phyloP scores from a whole-genome alignment of 1,139 yeast species.

The Debaryomyces udenii region DNA sequence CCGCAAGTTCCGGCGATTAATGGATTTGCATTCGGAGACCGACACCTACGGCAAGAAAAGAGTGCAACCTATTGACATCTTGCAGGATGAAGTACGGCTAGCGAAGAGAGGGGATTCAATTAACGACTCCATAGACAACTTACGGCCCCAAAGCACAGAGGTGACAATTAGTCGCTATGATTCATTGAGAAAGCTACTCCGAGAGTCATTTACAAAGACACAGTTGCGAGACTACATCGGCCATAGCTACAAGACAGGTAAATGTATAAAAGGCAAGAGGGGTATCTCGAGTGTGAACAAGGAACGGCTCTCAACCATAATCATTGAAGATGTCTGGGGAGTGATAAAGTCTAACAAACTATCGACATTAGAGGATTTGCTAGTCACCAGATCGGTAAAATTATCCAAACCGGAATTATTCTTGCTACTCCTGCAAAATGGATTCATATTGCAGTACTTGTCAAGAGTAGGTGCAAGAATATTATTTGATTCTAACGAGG shows the following conservation, averaged over 20 bases:
- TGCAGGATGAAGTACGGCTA: slow-evolving; percentile 6
- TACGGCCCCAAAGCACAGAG: slow-evolving; percentile 15
- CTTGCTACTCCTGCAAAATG: slow-evolving; percentile 50
- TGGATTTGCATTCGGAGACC: slow-evolving; percentile 12
- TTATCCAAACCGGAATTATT: slow-evolving; percentile 50
- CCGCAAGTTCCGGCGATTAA: slow-evolving; percentile 12
- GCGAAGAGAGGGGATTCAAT: slow-evolving; percentile 1
- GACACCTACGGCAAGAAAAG: slow-evolving; percentile 3
- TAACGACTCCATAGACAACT: slow-evolving; percentile 16
- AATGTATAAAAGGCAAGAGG: slow-evolving; percentile 3
- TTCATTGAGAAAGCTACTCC: slow-evolving; percentile 14
- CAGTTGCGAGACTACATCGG: slow-evolving; percentile 27
- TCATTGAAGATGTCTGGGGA: slow-evolving; percentile 45
- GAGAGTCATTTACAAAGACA: slow-evolving; percentile 22
- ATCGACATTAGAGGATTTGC: slow-evolving; percentile 41
- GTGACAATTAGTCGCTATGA: slow-evolving; percentile 17
- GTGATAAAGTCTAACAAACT: slow-evolving; percentile 31
- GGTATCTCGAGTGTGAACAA: slow-evolving; percentile 19
- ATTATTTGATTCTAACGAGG: slow-evolving; percentile 31
- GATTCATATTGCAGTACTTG: slow-evolving; percentile 50
- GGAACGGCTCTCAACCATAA: slow-evolving; percentile 20
- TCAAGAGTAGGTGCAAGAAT: slow-evolving; percentile 59
- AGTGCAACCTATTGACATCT: slow-evolving; percentile 5
- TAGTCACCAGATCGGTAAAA: slow-evolving; percentile 38
- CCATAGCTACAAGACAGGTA: slow-evolving; percentile 12